These are phyloP conservation scores for Begonia peltatifolia DNA, from an alignment of 306 rosid species.

Conservation along the genomic window DNA sequence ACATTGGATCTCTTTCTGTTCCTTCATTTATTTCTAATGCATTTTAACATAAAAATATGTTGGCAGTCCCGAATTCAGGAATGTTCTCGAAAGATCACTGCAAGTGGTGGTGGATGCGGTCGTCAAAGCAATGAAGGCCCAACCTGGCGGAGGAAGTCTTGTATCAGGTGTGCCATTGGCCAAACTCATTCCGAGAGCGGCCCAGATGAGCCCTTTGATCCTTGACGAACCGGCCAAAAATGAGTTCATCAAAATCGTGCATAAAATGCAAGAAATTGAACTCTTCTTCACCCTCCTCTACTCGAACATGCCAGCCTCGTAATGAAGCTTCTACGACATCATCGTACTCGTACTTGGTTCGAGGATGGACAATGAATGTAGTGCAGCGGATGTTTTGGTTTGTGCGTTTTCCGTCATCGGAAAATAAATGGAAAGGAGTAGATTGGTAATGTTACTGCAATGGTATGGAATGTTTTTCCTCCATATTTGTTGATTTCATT, in stretches of 20 bases:
- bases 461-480: too few species aligned
- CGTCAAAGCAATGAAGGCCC: slow-evolving; percentile 40
- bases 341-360: too few species aligned
- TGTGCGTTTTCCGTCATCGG: too few species aligned
- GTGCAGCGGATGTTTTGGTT: too few species aligned
- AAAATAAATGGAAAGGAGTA: too few species aligned
- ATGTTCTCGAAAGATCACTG: slow-evolving; percentile 41
- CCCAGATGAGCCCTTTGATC: slow-evolving; percentile 56
- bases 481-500: too few species aligned
- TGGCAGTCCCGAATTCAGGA: slow-evolving; percentile 63
- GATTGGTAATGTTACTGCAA: too few species aligned
- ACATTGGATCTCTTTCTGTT: too few species aligned
- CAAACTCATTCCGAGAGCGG: slow-evolving; percentile 58
- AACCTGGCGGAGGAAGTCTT: slow-evolving; percentile 37
- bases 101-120: slow-evolving; percentile 41
- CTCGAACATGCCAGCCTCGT: slow-evolving; percentile 41
- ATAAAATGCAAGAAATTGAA: slow-evolving; percentile 56
- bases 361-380: too few species aligned
- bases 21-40: too few species aligned
- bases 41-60: background rate
- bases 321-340: background rate
- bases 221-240: slow-evolving; percentile 59
- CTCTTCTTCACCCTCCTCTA: slow-evolving; percentile 76
- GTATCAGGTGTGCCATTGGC: slow-evolving; percentile 52
- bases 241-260: slow-evolving; percentile 48